phyloP scores from a whole-genome alignment of 2,329 filamentous ascomycete species.

The Cordyceps cicadae region DNA sequence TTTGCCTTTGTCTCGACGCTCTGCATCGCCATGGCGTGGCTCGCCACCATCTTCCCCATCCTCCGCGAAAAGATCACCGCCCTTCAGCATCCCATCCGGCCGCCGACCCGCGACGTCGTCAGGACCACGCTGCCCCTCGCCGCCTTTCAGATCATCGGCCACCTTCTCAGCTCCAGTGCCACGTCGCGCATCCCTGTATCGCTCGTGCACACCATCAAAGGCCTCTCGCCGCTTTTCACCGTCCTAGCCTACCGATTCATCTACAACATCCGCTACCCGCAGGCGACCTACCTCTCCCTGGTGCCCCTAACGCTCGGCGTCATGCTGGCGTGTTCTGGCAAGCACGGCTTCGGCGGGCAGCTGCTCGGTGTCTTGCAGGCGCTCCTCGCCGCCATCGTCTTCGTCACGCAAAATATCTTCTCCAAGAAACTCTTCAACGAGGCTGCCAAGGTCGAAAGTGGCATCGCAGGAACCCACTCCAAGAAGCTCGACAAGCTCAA shows the following conservation, averaged over 20 bases:
- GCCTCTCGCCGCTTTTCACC: conserved; percentile 89
- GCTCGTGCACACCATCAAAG: conserved; percentile 96
- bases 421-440: conserved; percentile 98
- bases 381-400: conserved; percentile 82
- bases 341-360: conserved; percentile 68
- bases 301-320: conserved; percentile 92
- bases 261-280: conserved; percentile 81
- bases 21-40: conserved; percentile 71
- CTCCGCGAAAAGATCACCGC: conserved; percentile 67
- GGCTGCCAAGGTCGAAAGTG: conserved; percentile 73
- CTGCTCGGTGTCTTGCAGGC: conserved; percentile 85
- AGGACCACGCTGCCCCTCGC: conserved; percentile 84
- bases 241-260: conserved; percentile 86
- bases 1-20: conserved; percentile 87
- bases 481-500: conserved; percentile 95
- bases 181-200: conserved; percentile 94
- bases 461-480: conserved; percentile 52
- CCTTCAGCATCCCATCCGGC: conserved; percentile 73
- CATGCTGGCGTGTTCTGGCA: conserved; percentile 89
- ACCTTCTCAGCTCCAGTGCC: conserved; percentile 87
- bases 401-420: conserved; percentile 97
- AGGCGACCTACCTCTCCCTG: conserved; percentile 78
- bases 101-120: conserved; percentile 73
- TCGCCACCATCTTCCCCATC: conserved; percentile 63
- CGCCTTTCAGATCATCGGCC: conserved; percentile 85